Conservation (phyloP, 140 eudicot species). For the Stevia rebaudiana region DNA sequence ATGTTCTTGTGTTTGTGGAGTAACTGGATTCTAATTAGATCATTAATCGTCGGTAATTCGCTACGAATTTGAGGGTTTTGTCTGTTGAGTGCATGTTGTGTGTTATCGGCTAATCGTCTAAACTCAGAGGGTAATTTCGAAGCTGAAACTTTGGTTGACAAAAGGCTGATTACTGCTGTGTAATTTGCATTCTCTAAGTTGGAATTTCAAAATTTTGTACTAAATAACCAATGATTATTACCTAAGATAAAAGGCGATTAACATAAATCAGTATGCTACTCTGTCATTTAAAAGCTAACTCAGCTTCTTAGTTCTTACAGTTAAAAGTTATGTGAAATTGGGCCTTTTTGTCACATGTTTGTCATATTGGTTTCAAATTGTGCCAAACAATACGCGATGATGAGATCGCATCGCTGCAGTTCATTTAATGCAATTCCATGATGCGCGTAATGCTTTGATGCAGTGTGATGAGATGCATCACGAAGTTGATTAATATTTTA, state of each 20-base stretch:
- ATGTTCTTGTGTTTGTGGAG: not conserved
- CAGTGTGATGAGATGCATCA: too few species aligned
- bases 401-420: too few species aligned
- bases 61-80: not conserved
- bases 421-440: too few species aligned
- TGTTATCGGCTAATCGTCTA: slow-evolving; percentile 3
- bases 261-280: not conserved
- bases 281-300: not conserved
- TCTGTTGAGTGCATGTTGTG: slow-evolving; percentile 1
- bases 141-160: not conserved
- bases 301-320: not conserved
- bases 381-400: too few species aligned
- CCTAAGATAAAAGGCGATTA: not conserved
- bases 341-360: not conserved
- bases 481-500: too few species aligned
- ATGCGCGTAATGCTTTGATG: too few species aligned
- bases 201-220: not conserved
- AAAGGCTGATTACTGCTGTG: not conserved
- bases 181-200: not conserved
- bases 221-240: not conserved
- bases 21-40: slow-evolving; percentile 20
- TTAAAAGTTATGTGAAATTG: not conserved
- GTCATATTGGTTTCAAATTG: too few species aligned
- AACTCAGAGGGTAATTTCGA: not conserved
- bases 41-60: not conserved